Evolutionary conservation across 202 grass and related monocot genomes (phyloP).

Genomic region (Carex arenaria): DNA sequence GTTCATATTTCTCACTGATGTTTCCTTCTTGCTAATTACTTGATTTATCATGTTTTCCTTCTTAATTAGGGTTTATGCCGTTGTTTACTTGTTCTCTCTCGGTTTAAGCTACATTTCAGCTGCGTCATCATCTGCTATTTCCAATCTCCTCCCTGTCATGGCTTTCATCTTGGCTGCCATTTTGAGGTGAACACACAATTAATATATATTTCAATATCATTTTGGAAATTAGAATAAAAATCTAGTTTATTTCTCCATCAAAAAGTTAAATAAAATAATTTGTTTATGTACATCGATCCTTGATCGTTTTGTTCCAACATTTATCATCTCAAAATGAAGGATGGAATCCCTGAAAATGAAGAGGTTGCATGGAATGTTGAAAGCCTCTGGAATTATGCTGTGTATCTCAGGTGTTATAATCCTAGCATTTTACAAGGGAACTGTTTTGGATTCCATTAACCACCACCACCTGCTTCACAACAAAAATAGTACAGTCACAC

Average conservation of each 20-base stretch:
- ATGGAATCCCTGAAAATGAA: constrained; percentile 65
- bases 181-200: constrained; percentile 27
- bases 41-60: background rate
- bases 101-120: constrained; percentile 60
- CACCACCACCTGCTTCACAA: constrained; percentile 41
- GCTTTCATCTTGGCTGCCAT: constrained; percentile 65
- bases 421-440: constrained; percentile 63
- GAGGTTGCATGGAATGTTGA: constrained; percentile 47
- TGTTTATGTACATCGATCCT: background rate
- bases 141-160: constrained; percentile 55
- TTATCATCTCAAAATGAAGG: constrained; percentile 13
- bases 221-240: background rate
- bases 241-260: background rate
- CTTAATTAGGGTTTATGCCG: constrained; percentile 39
- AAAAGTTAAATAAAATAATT: background rate
- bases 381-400: constrained; percentile 43
- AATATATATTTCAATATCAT: background rate
- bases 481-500: background rate
- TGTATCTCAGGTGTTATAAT: constrained; percentile 45
- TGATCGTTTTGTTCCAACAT: background rate
- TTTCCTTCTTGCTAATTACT: background rate
- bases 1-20: background rate
- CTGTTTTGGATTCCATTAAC: constrained; percentile 44
- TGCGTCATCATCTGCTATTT: constrained; percentile 52
- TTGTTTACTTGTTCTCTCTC: constrained; percentile 49